Evolutionary conservation across 306 rosid genomes (phyloP).

Genomic region (Sicyos edulis): DNA sequence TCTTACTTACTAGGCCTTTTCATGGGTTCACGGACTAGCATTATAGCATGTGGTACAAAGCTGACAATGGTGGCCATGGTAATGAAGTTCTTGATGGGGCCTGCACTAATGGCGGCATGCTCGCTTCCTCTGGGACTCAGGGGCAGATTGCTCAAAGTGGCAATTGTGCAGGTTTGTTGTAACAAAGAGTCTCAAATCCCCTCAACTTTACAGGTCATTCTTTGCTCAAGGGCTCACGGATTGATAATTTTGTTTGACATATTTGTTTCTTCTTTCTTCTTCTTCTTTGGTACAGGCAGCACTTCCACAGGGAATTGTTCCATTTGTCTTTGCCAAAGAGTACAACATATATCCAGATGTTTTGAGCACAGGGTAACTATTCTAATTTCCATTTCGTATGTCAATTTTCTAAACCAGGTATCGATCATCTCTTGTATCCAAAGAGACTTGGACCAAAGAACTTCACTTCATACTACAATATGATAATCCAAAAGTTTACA

Average conservation of each 20-base stretch:
- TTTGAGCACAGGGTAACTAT: constrained; percentile 73
- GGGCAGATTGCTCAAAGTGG: constrained; percentile 48
- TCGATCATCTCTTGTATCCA: background rate
- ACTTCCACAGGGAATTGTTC: constrained; percentile 94
- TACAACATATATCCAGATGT: constrained; percentile 69
- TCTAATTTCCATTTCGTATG: constrained; percentile 18
- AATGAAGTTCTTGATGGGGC: constrained; percentile 70
- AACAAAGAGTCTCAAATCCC: too few relatives aligned
- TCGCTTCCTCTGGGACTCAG: constrained; percentile 59
- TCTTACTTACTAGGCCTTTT: constrained; percentile 36
- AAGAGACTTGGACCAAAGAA: background rate
- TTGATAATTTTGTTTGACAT: background rate
- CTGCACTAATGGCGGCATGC: constrained; percentile 72
- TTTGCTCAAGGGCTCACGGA: background rate
- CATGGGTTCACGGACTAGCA: constrained; percentile 70
- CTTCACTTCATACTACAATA: background rate
- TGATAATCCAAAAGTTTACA: background rate
- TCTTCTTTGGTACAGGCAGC: constrained; percentile 59
- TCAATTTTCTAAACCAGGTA: background rate
- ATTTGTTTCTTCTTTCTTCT: constrained; percentile 1
- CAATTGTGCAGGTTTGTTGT: constrained; percentile 64
- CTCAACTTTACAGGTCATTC: too few relatives aligned
- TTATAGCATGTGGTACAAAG: constrained; percentile 64
- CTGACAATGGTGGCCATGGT: constrained; percentile 60
- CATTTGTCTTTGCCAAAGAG: constrained; percentile 91